phyloP scores from a whole-genome alignment of 108 stramenopile species.

The Conticribra guillardii region DNA sequence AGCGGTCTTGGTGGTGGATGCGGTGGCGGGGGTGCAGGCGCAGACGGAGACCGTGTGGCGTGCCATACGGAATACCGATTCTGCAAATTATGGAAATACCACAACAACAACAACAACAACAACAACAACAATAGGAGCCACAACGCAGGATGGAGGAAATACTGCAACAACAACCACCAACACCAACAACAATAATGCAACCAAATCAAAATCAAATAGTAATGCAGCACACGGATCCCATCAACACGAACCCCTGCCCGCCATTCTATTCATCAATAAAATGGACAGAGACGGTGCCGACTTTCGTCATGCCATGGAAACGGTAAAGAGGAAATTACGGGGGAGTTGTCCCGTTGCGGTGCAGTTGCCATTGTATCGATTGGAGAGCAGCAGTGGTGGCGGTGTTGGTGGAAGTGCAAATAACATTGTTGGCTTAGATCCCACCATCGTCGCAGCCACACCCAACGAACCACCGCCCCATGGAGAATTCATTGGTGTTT shows the following conservation, averaged over 20 bases:
- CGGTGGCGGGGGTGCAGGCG: constrained; percentile 97
- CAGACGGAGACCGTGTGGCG: constrained; percentile 99
- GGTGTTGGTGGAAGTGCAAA: neutral
- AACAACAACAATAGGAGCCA: constrained; percentile 25
- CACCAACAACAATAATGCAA: neutral
- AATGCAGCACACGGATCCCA: constrained; percentile 41
- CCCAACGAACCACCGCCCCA: constrained; percentile 46
- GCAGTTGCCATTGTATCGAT: constrained; percentile 77
- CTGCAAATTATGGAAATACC: neutral
- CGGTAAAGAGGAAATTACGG: constrained; percentile 76
- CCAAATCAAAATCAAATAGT: neutral
- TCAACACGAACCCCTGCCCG: constrained; percentile 85
- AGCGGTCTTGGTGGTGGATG: constrained; percentile 95
- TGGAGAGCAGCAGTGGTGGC: constrained; percentile 1
- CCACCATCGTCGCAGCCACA: constrained; percentile 38
- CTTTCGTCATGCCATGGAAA: constrained; percentile 80
- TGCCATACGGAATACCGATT: constrained; percentile 58
- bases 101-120: neutral
- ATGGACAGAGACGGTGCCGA: constrained; percentile 97
- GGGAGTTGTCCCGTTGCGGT: constrained; percentile 77
- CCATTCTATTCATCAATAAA: constrained; percentile 95
- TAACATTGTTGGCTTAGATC: constrained; percentile 3
- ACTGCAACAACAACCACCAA: constrained; percentile 15
- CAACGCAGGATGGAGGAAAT: neutral
- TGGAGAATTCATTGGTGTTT: constrained; percentile 88